Evolutionary conservation across 2,329 filamentous ascomycete genomes (phyloP), one percentile per base, ranked within the genome.

Genomic region (Cladobotryum mycophilum): DNA sequence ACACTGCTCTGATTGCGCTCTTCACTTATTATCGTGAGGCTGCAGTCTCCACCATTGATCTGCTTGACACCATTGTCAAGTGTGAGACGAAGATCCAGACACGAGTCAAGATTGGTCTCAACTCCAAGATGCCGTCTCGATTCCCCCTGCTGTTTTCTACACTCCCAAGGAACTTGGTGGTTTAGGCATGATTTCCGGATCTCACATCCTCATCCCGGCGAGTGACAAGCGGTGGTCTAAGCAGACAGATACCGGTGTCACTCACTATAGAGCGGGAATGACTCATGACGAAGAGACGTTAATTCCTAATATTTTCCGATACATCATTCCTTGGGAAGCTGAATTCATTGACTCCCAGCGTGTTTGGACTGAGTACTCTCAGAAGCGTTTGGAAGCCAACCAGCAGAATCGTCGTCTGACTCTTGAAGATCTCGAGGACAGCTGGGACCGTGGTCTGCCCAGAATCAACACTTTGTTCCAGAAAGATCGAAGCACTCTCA

Each of bases 31-130:
- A 99, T 66, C 89, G 93, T 67, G 93, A 99, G 67, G 93, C 93
- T 44, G 93, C 93, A 14, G 92, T 97, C 1, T 96, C 92, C 1
- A 99, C 95, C 0, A 89, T 97, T 54, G 88, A 89, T 55, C 76
- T 99, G 4, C 79, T 99, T 3, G 93, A 99, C 65, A 96, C 92
- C 0, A 99, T 99, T 60, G 93, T 99, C 67, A 99, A 99, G 72
- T 99, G 93, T 60, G 93, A 99, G 71, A 99, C 95, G 13, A 99
- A 99, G 76, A 99, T 99, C 48, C 93, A 99, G 72, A 99, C 93
- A 4, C 83, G 93, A 66, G 93, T 99, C 61, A 99, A 99, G 79
- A 99, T 99, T 61, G 93, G 93, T 2, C 71, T 99, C 54, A 99
- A 99, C 72, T 97, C 92, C 4, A 99, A 99, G 75, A 99, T 99